A percentile compares a stretch with the other conserved stretches of the same genome.
These are phyloP conservation scores for Aspergillus oerlinghausenensis DNA, from an alignment of 2,329 filamentous ascomycete genomes.

Conservation along the genomic window DNA sequence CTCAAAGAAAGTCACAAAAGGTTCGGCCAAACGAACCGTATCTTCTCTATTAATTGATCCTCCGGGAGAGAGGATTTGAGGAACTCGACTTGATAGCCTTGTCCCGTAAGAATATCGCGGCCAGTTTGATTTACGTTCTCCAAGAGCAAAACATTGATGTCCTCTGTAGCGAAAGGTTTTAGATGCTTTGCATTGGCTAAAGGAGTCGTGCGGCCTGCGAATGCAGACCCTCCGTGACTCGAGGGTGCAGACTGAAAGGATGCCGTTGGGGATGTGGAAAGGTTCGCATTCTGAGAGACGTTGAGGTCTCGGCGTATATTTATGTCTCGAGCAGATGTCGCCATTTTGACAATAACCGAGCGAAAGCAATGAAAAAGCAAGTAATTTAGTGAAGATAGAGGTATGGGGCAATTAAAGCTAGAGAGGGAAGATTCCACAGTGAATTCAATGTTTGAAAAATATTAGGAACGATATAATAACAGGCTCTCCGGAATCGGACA, in stretches of 20 bases:
- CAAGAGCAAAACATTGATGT: conserved; percentile 91
- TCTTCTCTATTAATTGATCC: conserved; percentile 94
- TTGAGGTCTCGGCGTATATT: conserved; percentile 33
- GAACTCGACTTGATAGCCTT: conserved; percentile 95
- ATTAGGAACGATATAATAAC: not conserved
- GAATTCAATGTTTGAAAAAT: not conserved
- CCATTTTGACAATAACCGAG: conserved; percentile 7
- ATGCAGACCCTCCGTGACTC: conserved; percentile 52
- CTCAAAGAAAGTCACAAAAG: conserved; percentile 3
- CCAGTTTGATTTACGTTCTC: conserved; percentile 96
- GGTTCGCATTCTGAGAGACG: conserved; percentile 57
- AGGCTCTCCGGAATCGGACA: not conserved
- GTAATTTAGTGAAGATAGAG: conserved; percentile 3
- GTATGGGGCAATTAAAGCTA: not conserved
- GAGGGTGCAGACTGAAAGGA: conserved; percentile 70
- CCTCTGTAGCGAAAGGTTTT: conserved; percentile 91
- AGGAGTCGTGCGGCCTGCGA: conserved; percentile 40
- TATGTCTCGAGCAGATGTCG: conserved; percentile 34
- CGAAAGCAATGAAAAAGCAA: not conserved
- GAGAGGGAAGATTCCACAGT: not conserved
- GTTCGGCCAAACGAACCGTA: conserved; percentile 55
- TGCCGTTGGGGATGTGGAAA: conserved; percentile 70
- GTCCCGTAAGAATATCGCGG: conserved; percentile 70
- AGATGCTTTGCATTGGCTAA: conserved; percentile 62
- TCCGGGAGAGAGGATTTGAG: conserved; percentile 86